Percentiles rank a stretch among this genome's conserved stretches.
phyloP scores from a whole-genome alignment of 2,329 filamentous ascomycete genomes.

The Didymella sp. region DNA sequence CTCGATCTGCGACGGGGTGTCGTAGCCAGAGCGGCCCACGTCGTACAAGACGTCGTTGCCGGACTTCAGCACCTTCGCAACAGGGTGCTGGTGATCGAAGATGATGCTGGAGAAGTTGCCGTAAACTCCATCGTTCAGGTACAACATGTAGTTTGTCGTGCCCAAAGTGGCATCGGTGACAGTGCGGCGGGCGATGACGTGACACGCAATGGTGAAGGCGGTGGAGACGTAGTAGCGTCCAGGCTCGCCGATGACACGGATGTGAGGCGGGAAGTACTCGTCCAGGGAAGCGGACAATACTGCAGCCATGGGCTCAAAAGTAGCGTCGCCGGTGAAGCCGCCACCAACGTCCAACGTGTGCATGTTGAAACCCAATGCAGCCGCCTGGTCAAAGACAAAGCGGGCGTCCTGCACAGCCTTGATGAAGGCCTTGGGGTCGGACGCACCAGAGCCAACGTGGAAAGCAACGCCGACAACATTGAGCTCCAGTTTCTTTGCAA shows the following conservation, averaged over 20 bases:
- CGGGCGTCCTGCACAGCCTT: constrained; percentile 92
- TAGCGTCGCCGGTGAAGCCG: constrained; percentile 89
- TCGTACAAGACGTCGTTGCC: constrained; percentile 65
- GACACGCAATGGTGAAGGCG: constrained; percentile 93
- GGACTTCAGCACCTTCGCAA: constrained; percentile 78
- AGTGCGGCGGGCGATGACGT: constrained; percentile 93
- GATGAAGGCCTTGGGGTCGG: constrained; percentile 88
- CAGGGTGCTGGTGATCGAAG: constrained; percentile 95
- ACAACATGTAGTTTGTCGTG: constrained; percentile 88
- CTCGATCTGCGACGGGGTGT: constrained; percentile 66
- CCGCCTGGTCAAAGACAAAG: constrained; percentile 84
- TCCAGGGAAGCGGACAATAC: constrained; percentile 83
- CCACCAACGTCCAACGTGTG: constrained; percentile 93
- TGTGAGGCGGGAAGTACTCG: constrained; percentile 80
- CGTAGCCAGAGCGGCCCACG: constrained; percentile 44
- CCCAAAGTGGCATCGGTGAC: constrained; percentile 73
- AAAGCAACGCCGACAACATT: constrained; percentile 97
- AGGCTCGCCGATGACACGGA: constrained; percentile 93
- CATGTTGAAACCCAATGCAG: constrained; percentile 76
- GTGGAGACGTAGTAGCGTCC: constrained; percentile 94
- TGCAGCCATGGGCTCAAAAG: constrained; percentile 87
- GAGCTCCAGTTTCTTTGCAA: constrained; percentile 82
- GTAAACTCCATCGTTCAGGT: constrained; percentile 96
- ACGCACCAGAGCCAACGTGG: constrained; percentile 95
- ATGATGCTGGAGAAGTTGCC: constrained; percentile 99